Conservation (phyloP, 768 basidiomycete genomes). For the Dioszegia aurantiaca region DNA sequence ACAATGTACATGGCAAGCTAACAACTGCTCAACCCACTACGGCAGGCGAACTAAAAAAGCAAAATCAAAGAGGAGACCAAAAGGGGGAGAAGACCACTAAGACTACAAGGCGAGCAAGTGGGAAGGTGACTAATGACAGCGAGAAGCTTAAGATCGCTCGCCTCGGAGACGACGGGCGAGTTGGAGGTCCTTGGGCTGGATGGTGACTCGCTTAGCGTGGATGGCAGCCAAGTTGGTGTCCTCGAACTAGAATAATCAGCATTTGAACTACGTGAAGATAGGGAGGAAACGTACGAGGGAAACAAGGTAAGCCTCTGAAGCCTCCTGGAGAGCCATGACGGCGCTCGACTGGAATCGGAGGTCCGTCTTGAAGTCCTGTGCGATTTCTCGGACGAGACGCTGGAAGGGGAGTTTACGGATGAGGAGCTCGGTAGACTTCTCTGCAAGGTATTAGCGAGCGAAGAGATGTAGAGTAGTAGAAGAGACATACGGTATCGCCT, state of each 20-base stretch:
- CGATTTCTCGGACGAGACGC: constrained; percentile 87
- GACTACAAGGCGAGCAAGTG: constrained; percentile 2
- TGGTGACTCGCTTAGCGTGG: constrained; percentile 66
- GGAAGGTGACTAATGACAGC: neutral
- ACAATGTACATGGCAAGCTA: constrained; percentile 5
- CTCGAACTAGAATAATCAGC: too few species aligned
- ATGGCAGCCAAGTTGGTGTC: constrained; percentile 58
- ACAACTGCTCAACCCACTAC: constrained; percentile 18
- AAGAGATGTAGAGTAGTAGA: constrained; percentile 49
- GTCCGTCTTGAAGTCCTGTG: constrained; percentile 78
- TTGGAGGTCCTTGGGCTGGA: constrained; percentile 62
- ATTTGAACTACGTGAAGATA: too few species aligned
- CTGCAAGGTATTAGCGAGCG: neutral
- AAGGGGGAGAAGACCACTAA: constrained; percentile 7
- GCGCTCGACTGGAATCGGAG: constrained; percentile 59
- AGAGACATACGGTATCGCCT: constrained; percentile 54
- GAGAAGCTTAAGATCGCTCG: constrained; percentile 40
- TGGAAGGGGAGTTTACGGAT: constrained; percentile 99
- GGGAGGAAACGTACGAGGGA: constrained; percentile 55
- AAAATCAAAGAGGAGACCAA: constrained; percentile 14
- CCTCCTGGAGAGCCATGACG: constrained; percentile 60
- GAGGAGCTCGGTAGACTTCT: constrained; percentile 82
- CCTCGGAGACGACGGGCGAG: constrained; percentile 53
- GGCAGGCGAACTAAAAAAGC: neutral
- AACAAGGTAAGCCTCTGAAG: constrained; percentile 67